Conservation (phyloP, 1,284 basidiomycete species). For the Naganishia sp. region DNA sequence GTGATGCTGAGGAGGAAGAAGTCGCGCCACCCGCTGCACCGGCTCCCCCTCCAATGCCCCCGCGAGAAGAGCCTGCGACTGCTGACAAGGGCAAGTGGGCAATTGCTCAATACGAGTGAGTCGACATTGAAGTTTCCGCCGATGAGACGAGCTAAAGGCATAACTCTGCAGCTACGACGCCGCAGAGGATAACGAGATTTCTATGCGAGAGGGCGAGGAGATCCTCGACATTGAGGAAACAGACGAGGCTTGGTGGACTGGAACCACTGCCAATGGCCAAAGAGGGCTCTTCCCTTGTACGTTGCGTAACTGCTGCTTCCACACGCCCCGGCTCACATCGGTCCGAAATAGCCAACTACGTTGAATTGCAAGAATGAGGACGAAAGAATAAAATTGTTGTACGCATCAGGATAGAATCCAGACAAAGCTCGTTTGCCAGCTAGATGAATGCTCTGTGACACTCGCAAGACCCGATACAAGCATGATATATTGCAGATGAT, state of each 20-base stretch:
- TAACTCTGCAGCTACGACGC: constrained; percentile 66
- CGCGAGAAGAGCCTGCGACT: constrained; percentile 24
- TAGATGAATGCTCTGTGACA: too few species aligned
- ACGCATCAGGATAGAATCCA: neutral
- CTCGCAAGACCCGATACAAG: too few species aligned
- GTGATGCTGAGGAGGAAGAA: constrained; percentile 32
- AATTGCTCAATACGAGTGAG: constrained; percentile 45
- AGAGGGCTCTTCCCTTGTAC: constrained; percentile 80
- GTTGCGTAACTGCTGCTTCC: constrained; percentile 35
- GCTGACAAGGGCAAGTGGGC: constrained; percentile 37
- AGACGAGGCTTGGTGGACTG: constrained; percentile 87
- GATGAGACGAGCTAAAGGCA: neutral
- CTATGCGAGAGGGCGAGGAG: constrained; percentile 76
- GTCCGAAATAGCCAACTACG: constrained; percentile 30
- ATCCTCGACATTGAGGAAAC: constrained; percentile 62
- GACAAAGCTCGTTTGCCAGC: neutral
- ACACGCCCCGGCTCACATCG: neutral
- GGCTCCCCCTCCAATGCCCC: constrained; percentile 12
- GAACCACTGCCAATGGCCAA: constrained; percentile 63
- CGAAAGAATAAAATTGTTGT: neutral
- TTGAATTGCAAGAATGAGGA: constrained; percentile 24
- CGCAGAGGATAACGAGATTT: constrained; percentile 82
- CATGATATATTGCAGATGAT: too few species aligned
- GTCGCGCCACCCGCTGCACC: constrained; percentile 43
- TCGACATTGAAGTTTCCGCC: neutral